phyloP scores from a whole-genome alignment of 768 basidiomycete species.

The Phlebiopsis gigantea region DNA sequence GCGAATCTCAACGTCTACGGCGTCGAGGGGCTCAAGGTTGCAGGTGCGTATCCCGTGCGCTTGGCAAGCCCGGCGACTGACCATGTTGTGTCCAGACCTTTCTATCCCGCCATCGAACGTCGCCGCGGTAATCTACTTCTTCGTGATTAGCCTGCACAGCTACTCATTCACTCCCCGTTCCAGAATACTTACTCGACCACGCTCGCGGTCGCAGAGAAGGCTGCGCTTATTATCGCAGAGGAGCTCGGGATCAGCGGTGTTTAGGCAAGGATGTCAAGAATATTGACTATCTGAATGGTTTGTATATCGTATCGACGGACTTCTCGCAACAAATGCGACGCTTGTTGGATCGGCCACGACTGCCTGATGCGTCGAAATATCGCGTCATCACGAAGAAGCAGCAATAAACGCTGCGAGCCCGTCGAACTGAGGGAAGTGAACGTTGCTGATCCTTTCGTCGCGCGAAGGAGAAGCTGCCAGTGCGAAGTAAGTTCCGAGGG shows the following conservation, averaged over 20 bases:
- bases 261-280: neutral
- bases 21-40: slow-evolving; percentile 51
- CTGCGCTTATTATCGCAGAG: slow-evolving; percentile 52
- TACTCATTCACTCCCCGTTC: neutral
- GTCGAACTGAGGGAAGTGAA: too few relatives aligned
- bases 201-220: slow-evolving; percentile 53
- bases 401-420: too few relatives aligned
- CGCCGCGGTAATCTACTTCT: slow-evolving; percentile 20
- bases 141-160: neutral
- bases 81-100: slow-evolving; percentile 23
- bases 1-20: slow-evolving; percentile 59
- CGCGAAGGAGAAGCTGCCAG: too few relatives aligned
- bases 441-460: too few relatives aligned
- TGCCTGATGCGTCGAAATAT: too few relatives aligned
- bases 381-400: too few relatives aligned
- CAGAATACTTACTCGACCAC: slow-evolving; percentile 41
- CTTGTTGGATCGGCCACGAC: neutral
- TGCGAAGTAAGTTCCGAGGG: too few relatives aligned
- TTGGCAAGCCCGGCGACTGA: neutral
- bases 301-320: neutral
- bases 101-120: slow-evolving; percentile 36
- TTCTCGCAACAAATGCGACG: neutral
- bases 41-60: slow-evolving; percentile 29
- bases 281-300: neutral
- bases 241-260: slow-evolving; percentile 34